These are phyloP conservation scores for Syncephalastrum racemosum DNA, from an alignment of 371 early-diverging fungal species.

Conservation along the genomic window DNA sequence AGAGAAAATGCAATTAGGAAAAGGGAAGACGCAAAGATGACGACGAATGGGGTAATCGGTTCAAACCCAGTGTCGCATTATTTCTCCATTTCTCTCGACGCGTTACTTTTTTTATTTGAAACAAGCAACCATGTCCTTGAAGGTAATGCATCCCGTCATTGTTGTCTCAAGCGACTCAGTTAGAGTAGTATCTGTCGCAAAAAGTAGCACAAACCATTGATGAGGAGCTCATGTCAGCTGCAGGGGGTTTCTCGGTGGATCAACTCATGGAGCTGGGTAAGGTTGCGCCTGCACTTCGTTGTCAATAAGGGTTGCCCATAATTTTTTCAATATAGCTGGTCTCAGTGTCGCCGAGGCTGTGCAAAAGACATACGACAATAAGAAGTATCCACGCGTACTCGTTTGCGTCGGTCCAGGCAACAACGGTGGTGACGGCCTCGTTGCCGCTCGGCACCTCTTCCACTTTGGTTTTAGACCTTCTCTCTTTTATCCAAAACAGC, in stretches of 20 bases:
- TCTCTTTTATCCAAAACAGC: constrained; percentile 79
- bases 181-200: constrained; percentile 68
- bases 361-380: constrained; percentile 62
- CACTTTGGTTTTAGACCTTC: constrained; percentile 85
- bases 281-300: neutral
- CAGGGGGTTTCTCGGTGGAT: constrained; percentile 83
- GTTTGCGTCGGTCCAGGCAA: constrained; percentile 89
- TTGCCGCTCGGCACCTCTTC: constrained; percentile 85
- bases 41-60: too few relatives aligned
- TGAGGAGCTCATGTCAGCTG: constrained; percentile 79
- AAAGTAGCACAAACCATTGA: constrained; percentile 79
- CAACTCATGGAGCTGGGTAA: constrained; percentile 85
- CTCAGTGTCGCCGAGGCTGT: constrained; percentile 87
- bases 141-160: constrained; percentile 10
- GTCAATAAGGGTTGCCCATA: neutral
- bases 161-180: neutral
- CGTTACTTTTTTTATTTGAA: constrained; percentile 95
- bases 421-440: constrained; percentile 96
- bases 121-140: constrained; percentile 71
- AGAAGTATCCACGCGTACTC: constrained; percentile 55
- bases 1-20: too few relatives aligned
- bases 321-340: constrained; percentile 61
- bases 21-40: too few relatives aligned
- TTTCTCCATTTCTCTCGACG: neutral
- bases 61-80: too few relatives aligned